Base-by-base conservation (phyloP, 2,329 filamentous ascomycete species). In the Hypomyces perniciosus region DNA sequence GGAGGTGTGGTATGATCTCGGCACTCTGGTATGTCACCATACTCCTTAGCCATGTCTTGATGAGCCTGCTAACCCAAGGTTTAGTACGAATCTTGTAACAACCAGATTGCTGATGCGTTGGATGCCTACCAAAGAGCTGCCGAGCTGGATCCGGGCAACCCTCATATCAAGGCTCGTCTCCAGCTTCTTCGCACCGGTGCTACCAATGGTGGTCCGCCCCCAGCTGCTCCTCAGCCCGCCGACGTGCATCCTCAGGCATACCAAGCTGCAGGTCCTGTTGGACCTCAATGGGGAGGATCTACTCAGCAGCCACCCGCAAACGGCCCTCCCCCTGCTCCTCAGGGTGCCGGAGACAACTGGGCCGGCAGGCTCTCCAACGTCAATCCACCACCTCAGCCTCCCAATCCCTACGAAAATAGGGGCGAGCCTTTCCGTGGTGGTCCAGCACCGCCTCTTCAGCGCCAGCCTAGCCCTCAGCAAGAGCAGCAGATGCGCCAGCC, bases 1-100 rank as follows among this genome's bases (percentile, higher is more conserved):
- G 2, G 93, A 99, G 69, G 93, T 99, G 46, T 99, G 93, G 93
- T 99, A 97, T 69, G 93, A 99, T 69, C 76, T 99, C 37, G 93
- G 93, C 56, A 99, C 93, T 61, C 65, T 99, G 76, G 89, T 95
- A 80, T 76, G 86, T 80, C 55, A 52, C 33, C 5, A 28, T 29
- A 37, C 9, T 13, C 30, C 8, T 30, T 5, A 30, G n/a, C 13
- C 7, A 46, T n/a, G 44, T 2, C 28, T 6, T 26, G 12, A 20
- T 13, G n/a, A 10, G 34, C 20, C 7, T 46, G 46, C 67, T 75
- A 57, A 75, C 63, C 42, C 43, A 34, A 26, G 35, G 46, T 29
- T 13, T 59, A 95, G 86, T 99, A 99, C 65, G 93, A 99, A 69
- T 96, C 90, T 28, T 99, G 93, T 71, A 97, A 99, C 77, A 97